These are phyloP conservation scores for Carnegiea gigantea DNA, from an alignment of 179 eudicot genomes.

Conservation along the genomic window DNA sequence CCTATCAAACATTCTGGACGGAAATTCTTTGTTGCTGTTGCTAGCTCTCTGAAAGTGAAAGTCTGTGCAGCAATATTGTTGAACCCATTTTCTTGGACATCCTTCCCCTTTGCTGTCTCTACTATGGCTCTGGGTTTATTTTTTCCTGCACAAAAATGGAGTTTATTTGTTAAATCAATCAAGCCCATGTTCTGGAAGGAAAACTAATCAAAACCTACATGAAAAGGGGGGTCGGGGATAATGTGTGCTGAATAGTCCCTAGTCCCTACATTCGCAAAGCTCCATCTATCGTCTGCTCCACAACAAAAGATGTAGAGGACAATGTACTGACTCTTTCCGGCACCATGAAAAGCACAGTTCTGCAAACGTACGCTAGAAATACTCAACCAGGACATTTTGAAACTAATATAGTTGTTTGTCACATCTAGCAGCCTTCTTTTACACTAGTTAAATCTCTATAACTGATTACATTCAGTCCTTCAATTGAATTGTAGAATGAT, in stretches of 20 bases:
- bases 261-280: neutral
- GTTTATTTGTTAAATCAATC: neutral
- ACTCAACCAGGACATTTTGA: neutral
- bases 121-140: constrained; percentile 20
- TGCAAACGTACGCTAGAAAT: neutral
- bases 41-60: constrained; percentile 85
- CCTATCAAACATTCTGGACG: constrained; percentile 80
- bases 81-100: constrained; percentile 27
- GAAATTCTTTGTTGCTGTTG: constrained; percentile 84
- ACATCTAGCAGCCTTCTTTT: too few relatives aligned
- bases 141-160: constrained; percentile 33
- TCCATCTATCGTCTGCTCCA: neutral
- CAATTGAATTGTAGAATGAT: neutral
- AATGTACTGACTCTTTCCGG: too few relatives aligned
- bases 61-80: constrained; percentile 75
- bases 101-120: constrained; percentile 30
- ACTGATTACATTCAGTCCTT: neutral
- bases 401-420: too few relatives aligned
- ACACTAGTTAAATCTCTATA: neutral
- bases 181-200: neutral
- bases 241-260: neutral
- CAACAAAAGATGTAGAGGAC: neutral
- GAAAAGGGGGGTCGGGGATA: neutral
- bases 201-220: neutral
- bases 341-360: neutral